Conservation (phyloP, 495 filamentous ascomycete genomes). For the Daldinia concentrica region DNA sequence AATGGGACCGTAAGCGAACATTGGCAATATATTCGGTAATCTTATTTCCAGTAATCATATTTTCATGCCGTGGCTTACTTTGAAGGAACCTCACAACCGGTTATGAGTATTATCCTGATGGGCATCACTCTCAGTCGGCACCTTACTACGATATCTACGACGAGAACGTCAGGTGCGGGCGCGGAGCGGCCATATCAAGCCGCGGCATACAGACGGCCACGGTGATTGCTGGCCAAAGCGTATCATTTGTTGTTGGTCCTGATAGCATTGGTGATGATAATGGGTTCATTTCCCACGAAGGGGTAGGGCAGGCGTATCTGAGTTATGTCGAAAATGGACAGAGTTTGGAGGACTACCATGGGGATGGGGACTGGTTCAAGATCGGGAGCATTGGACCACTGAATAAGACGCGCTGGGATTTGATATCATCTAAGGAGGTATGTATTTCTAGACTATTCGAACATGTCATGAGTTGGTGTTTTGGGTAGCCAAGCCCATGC, state of each 20-base stretch:
- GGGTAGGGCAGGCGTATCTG: background rate
- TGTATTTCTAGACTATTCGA: background rate
- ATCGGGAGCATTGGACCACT: background rate
- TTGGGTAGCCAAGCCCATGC: background rate
- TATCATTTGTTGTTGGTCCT: background rate
- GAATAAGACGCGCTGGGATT: background rate
- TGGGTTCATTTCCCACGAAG: background rate
- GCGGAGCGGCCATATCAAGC: too few species aligned
- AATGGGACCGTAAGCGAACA: too few species aligned
- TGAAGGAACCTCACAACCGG: too few species aligned
- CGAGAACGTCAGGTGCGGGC: too few species aligned
- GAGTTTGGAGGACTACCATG: background rate
- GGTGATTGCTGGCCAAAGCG: too few species aligned
- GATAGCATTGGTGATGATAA: background rate
- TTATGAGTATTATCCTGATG: too few species aligned
- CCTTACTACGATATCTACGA: too few species aligned
- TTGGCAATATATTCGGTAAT: too few species aligned
- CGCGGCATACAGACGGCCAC: too few species aligned
- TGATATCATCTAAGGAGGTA: background rate
- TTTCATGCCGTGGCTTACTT: too few species aligned
- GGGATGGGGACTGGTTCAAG: slow-evolving; percentile 9
- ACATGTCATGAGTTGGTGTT: background rate
- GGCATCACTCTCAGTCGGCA: too few species aligned
- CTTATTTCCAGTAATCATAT: too few species aligned
- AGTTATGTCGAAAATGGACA: background rate